phyloP scores from a whole-genome alignment of 2,329 filamentous ascomycete species.

The Penicillium sp. region DNA sequence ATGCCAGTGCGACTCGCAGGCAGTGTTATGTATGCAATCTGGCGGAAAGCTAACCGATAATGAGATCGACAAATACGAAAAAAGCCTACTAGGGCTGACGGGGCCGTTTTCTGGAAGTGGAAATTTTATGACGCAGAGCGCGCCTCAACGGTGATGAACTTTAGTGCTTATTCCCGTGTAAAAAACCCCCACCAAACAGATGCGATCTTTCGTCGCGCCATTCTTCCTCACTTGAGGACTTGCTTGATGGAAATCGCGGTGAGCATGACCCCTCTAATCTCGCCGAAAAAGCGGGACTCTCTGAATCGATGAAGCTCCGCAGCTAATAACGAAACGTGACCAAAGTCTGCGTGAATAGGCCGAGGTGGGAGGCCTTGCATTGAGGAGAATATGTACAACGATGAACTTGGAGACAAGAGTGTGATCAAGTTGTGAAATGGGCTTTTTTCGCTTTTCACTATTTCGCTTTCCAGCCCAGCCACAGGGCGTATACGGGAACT shows the following conservation, averaged over 20 bases:
- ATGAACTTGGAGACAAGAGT: not conserved
- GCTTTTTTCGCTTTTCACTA: not conserved
- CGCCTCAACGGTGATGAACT: conserved; percentile 9
- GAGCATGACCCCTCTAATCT: not conserved
- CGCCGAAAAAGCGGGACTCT: not conserved
- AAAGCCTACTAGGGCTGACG: conserved; percentile 20
- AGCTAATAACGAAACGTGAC: not conserved
- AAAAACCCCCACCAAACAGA: conserved; percentile 8
- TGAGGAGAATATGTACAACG: not conserved
- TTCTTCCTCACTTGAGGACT: not conserved
- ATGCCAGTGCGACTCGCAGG: not conserved
- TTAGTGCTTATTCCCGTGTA: conserved; percentile 23
- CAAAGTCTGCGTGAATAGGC: not conserved
- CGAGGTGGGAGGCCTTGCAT: conserved; percentile 17
- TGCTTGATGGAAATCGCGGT: not conserved
- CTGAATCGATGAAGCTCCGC: not conserved
- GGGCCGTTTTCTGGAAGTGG: conserved; percentile 15
- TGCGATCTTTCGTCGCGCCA: not conserved
- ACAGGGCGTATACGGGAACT: not conserved
- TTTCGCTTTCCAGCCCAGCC: conserved; percentile 5
- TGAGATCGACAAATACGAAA: not conserved
- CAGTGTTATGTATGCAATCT: not conserved
- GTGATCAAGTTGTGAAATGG: conserved; percentile 2
- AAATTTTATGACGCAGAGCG: not conserved
- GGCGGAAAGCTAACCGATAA: not conserved